These are phyloP conservation scores for Phytophthora pini DNA, from an alignment of 352 stramenopile genomes.

Conservation along the genomic window DNA sequence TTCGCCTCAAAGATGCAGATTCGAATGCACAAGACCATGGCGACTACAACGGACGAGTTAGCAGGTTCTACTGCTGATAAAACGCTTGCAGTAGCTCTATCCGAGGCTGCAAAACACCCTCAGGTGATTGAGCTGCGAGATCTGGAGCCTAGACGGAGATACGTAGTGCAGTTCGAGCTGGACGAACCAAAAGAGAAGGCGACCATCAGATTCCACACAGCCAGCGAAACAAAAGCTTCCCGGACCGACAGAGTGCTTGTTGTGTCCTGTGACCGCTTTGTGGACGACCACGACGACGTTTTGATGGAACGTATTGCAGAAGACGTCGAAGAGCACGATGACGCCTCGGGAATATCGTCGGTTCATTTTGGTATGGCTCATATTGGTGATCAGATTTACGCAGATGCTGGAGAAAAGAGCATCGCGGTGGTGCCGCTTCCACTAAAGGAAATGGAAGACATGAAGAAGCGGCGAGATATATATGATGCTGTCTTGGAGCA, in stretches of 20 bases:
- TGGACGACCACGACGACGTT: slow-evolving; percentile 62
- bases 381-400: slow-evolving; percentile 67
- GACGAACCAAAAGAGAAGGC: slow-evolving; percentile 8
- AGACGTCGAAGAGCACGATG: slow-evolving; percentile 50
- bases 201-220: slow-evolving; percentile 50
- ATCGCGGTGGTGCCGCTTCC: slow-evolving; percentile 37
- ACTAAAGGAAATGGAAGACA: slow-evolving; percentile 32
- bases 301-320: slow-evolving; percentile 46
- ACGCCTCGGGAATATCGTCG: slow-evolving; percentile 18
- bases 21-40: slow-evolving; percentile 22
- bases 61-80: slow-evolving; percentile 6
- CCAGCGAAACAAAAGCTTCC: not conserved
- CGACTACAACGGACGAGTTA: slow-evolving; percentile 3
- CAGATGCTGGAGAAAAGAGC: slow-evolving; percentile 44
- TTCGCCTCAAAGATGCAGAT: slow-evolving; percentile 20
- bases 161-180: slow-evolving; percentile 44
- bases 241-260: slow-evolving; percentile 43
- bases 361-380: slow-evolving; percentile 65
- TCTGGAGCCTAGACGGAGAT: slow-evolving; percentile 45
- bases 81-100: slow-evolving; percentile 5
- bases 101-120: slow-evolving; percentile 15
- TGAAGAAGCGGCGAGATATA: not conserved
- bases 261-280: slow-evolving; percentile 66
- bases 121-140: slow-evolving; percentile 36
- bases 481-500: slow-evolving; percentile 35